Evolutionary conservation across 2,329 filamentous ascomycete genomes (phyloP).

Genomic region (Arachnomyces sp.): DNA sequence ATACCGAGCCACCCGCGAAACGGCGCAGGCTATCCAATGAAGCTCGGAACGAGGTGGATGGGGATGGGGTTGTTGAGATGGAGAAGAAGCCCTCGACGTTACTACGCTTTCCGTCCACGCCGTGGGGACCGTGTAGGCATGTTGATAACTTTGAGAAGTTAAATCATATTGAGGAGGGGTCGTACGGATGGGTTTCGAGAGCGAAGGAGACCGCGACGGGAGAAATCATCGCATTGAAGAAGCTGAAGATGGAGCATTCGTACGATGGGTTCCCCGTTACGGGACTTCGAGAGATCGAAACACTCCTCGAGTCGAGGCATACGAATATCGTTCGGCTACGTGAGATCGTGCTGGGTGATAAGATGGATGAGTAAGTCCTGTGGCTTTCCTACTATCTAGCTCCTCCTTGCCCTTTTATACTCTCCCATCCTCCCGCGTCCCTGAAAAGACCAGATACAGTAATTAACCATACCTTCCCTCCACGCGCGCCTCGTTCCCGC

Average conservation of each 20-base stretch:
- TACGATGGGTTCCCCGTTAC: constrained; percentile 85
- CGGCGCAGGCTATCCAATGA: constrained; percentile 54
- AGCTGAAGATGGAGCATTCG: constrained; percentile 75
- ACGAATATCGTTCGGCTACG: constrained; percentile 71
- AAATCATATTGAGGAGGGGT: constrained; percentile 96
- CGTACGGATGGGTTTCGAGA: constrained; percentile 88
- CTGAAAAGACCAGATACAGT: constrained; percentile 32
- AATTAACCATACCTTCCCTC: constrained; percentile 25
- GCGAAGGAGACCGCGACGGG: constrained; percentile 66
- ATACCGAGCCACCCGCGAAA: constrained; percentile 46
- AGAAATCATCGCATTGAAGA: constrained; percentile 82
- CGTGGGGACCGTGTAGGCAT: constrained; percentile 65
- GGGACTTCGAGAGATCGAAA: constrained; percentile 87
- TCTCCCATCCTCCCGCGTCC: constrained; percentile 3
- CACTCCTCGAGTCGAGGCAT: constrained; percentile 71
- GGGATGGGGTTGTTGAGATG: constrained; percentile 18
- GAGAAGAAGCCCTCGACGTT: constrained; percentile 45
- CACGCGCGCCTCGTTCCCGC: constrained; percentile 12
- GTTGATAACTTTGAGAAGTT: constrained; percentile 84
- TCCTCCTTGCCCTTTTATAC: not conserved
- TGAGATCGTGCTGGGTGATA: constrained; percentile 74
- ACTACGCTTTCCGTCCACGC: constrained; percentile 60
- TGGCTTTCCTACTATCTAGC: constrained; percentile 1
- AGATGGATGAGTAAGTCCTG: constrained; percentile 46
- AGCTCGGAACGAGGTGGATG: constrained; percentile 17